Evolutionary conservation across 2,329 filamentous ascomycete genomes (phyloP).

Genomic region (Neopestalotiopsis clavispora): DNA sequence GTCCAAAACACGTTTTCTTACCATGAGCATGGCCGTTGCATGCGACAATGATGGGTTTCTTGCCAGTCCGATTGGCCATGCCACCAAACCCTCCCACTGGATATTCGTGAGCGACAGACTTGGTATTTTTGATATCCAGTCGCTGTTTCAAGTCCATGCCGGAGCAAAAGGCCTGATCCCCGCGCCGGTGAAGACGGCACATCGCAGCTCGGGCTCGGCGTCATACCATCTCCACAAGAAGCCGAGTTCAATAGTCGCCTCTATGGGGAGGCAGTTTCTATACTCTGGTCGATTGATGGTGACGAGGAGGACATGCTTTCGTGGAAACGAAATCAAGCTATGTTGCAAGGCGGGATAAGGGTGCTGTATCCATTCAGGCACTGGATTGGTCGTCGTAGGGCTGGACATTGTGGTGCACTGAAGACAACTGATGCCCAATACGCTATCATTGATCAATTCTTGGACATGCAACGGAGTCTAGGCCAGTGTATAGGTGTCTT

Average conservation of each 20-base stretch:
- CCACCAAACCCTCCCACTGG: constrained; percentile 38
- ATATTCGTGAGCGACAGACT: constrained; percentile 38
- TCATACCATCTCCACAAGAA: constrained; percentile 57
- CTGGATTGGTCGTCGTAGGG: constrained; percentile 29
- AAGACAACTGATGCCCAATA: neutral
- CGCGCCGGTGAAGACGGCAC: constrained; percentile 57
- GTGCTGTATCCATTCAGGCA: constrained; percentile 39
- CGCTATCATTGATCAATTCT: no score
- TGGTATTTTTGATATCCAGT: constrained; percentile 33
- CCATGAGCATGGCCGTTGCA: constrained; percentile 38
- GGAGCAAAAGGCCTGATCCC: constrained; percentile 55
- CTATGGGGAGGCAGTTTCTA: constrained; percentile 46
- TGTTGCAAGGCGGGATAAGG: constrained; percentile 37
- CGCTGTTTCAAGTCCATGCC: constrained; percentile 59
- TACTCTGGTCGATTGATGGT: constrained; percentile 48
- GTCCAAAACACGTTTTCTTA: constrained; percentile 10
- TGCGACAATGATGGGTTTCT: constrained; percentile 38
- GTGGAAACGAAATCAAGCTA: constrained; percentile 44
- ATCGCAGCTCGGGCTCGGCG: constrained; percentile 50
- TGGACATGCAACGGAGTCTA: no score
- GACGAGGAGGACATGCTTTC: constrained; percentile 45
- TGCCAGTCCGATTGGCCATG: constrained; percentile 39
- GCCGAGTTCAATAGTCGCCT: constrained; percentile 43
- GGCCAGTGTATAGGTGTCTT: neutral
- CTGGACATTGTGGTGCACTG: constrained; percentile 25